Conservation (phyloP, 768 basidiomycete genomes). For the Agaricus blazei region DNA sequence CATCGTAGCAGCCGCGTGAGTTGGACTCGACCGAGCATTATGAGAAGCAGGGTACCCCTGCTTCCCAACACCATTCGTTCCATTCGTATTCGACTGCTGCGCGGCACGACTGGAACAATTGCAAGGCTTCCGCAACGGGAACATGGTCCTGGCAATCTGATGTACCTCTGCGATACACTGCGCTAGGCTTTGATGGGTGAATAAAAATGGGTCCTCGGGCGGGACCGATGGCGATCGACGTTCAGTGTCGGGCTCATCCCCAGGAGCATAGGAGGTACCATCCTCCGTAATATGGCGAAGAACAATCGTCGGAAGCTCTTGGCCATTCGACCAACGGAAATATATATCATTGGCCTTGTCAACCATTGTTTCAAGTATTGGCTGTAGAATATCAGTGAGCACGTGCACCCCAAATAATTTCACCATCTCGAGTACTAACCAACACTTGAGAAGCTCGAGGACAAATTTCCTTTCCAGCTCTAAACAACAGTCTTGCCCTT, state of each 20-base stretch:
- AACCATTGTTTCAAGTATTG: slow-evolving; percentile 44
- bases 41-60: not conserved
- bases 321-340: slow-evolving; percentile 39
- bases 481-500: slow-evolving; percentile 40
- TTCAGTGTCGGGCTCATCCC: slow-evolving; percentile 15
- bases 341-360: slow-evolving; percentile 47
- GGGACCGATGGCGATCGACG: slow-evolving; percentile 6
- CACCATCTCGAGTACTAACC: slow-evolving; percentile 24
- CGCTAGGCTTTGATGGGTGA: slow-evolving; percentile 35
- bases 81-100: slow-evolving; percentile 5
- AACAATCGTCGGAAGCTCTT: slow-evolving; percentile 38
- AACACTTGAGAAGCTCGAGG: slow-evolving; percentile 41
- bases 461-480: slow-evolving; percentile 38
- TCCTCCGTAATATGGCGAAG: slow-evolving; percentile 33
- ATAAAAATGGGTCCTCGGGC: slow-evolving; percentile 24
- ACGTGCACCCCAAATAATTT: not conserved
- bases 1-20: not conserved
- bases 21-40: not conserved
- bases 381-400: slow-evolving; percentile 22
- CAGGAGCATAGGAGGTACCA: slow-evolving; percentile 18
- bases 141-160: slow-evolving; percentile 35
- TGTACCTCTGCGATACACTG: slow-evolving; percentile 47
- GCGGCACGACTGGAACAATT: slow-evolving; percentile 26
- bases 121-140: slow-evolving; percentile 40
- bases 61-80: slow-evolving; percentile 19